phyloP scores from a whole-genome alignment of 805 yeast genomes.

The Lachancea sp. region DNA sequence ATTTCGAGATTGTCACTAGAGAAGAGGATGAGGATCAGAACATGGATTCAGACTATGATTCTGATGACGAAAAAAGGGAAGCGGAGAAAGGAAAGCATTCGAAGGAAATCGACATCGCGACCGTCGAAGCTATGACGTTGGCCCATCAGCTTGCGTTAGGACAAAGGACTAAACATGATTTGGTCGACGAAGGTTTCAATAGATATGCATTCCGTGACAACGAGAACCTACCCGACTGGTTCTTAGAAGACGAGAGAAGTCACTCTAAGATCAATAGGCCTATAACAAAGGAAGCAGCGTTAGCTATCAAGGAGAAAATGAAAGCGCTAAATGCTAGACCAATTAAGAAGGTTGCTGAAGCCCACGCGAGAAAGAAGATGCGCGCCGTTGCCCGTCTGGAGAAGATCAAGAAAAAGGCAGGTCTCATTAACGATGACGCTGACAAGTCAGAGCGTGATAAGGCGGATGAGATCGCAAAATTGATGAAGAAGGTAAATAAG shows the following conservation, averaged over 20 bases:
- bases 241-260: slow-evolving; percentile 80
- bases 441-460: slow-evolving; percentile 89
- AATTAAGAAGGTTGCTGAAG: slow-evolving; percentile 96
- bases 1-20: slow-evolving; percentile 41
- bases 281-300: slow-evolving; percentile 88
- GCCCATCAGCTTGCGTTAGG: slow-evolving; percentile 95
- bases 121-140: slow-evolving; percentile 95
- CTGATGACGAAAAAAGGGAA: slow-evolving; percentile 46
- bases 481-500: slow-evolving; percentile 75
- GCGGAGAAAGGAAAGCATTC: slow-evolving; percentile 43
- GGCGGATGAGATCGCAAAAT: slow-evolving; percentile 83
- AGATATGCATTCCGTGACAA: slow-evolving; percentile 85
- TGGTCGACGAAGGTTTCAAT: slow-evolving; percentile 89
- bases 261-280: slow-evolving; percentile 87
- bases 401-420: slow-evolving; percentile 87
- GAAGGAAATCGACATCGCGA: slow-evolving; percentile 72
- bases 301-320: slow-evolving; percentile 68
- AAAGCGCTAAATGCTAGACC: slow-evolving; percentile 92
- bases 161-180: slow-evolving; percentile 73
- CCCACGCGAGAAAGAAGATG: slow-evolving; percentile 92
- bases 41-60: slow-evolving; percentile 41
- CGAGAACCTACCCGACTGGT: slow-evolving; percentile 96
- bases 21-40: slow-evolving; percentile 36
- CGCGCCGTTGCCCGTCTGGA: slow-evolving; percentile 84
- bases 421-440: slow-evolving; percentile 78